Evolutionary conservation across 345 rosid genomes (phyloP).

Genomic region (Sisymbrium irio): DNA sequence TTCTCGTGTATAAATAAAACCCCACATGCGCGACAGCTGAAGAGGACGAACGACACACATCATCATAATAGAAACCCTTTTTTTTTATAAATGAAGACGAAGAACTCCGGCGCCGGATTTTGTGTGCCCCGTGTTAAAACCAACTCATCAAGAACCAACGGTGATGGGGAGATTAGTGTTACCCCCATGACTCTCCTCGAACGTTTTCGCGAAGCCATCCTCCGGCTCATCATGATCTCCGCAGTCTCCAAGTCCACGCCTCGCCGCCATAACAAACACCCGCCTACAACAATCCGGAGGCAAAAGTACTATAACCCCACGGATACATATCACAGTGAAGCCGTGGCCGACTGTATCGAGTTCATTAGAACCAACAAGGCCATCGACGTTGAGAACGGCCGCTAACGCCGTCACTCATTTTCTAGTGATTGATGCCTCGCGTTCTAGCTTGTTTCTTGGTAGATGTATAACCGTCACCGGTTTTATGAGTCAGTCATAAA

Average conservation of each 20-base stretch:
- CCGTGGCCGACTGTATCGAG: slow-evolving; percentile 80
- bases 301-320: slow-evolving; percentile 10
- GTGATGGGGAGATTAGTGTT: slow-evolving; percentile 14
- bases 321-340: slow-evolving; percentile 60
- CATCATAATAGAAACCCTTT: background rate
- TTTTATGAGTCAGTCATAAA: background rate
- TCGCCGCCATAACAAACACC: slow-evolving; percentile 1
- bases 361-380: slow-evolving; percentile 70
- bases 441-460: background rate
- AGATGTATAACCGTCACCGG: background rate
- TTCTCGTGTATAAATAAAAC: slow-evolving; percentile 18
- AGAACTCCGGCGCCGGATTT: slow-evolving; percentile 27
- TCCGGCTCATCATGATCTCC: slow-evolving; percentile 69
- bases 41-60: slow-evolving; percentile 1
- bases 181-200: slow-evolving; percentile 50
- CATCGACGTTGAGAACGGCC: background rate
- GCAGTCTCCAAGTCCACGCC: slow-evolving; percentile 52
- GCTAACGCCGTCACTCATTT: background rate
- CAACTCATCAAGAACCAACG: slow-evolving; percentile 5
- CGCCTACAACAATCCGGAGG: background rate
- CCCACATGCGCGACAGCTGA: slow-evolving; percentile 23
- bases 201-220: slow-evolving; percentile 57
- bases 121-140: slow-evolving; percentile 56
- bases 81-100: slow-evolving; percentile 21
- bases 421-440: background rate